These are phyloP conservation scores for Talinum fruticosum DNA, from an alignment of 148 eudicot species.

Conservation along the genomic window DNA sequence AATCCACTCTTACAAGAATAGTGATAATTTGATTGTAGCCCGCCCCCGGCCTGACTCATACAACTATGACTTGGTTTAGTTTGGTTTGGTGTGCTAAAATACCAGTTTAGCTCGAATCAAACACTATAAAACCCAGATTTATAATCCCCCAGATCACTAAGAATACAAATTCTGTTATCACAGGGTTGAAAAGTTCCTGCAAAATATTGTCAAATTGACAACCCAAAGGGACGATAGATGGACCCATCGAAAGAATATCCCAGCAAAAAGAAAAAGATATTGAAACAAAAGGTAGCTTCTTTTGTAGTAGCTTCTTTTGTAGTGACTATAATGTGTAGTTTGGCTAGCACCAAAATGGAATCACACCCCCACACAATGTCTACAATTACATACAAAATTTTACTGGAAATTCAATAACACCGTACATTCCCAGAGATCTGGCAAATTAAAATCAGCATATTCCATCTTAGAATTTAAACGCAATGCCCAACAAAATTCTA, in stretches of 20 bases:
- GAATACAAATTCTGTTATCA: too few species aligned
- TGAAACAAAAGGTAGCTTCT: background rate
- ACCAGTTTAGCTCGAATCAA: too few species aligned
- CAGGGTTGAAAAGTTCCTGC: background rate
- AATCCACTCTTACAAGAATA: too few species aligned
- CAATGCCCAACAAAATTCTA: background rate
- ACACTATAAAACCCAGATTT: too few species aligned
- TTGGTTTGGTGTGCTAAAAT: too few species aligned
- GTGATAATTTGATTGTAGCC: too few species aligned
- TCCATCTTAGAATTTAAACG: background rate
- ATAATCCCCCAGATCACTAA: too few species aligned
- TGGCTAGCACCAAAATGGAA: too few species aligned
- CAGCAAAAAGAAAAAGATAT: background rate
- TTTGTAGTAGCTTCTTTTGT: background rate
- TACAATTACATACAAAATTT: background rate
- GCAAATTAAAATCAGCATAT: background rate
- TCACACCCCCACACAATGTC: background rate
- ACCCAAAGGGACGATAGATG: background rate
- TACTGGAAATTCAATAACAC: background rate
- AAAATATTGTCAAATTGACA: background rate
- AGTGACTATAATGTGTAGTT: too few species aligned
- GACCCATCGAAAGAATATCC: background rate
- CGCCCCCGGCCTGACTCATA: too few species aligned
- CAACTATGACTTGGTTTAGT: too few species aligned
- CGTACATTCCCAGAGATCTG: background rate